Evolutionary conservation across 768 basidiomycete species (phyloP).

Genomic region (Tricholoma flavovirens): DNA sequence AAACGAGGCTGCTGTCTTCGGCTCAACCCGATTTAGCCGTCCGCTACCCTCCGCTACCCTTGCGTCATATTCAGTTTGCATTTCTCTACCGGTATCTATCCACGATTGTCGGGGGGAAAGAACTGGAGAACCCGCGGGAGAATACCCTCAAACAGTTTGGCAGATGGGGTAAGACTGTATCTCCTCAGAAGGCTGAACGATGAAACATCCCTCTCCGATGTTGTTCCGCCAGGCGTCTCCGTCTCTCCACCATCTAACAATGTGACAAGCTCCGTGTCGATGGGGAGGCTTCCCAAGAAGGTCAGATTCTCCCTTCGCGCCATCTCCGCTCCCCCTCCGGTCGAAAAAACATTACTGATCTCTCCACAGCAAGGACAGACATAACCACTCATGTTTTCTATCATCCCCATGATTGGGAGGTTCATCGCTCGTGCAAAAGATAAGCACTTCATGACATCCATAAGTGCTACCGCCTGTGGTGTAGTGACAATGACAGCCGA

Average conservation of each 20-base stretch:
- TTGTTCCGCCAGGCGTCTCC: slow-evolving; percentile 19
- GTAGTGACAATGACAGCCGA: slow-evolving; percentile 93
- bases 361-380: slow-evolving; percentile 97
- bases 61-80: background rate
- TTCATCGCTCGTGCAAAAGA: slow-evolving; percentile 89
- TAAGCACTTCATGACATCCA: slow-evolving; percentile 94
- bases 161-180: slow-evolving; percentile 67
- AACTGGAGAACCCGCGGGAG: slow-evolving; percentile 23
- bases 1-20: slow-evolving; percentile 29
- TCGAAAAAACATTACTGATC: slow-evolving; percentile 90
- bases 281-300: slow-evolving; percentile 86
- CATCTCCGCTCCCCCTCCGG: slow-evolving; percentile 88
- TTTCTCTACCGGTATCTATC: background rate
- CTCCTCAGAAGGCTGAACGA: slow-evolving; percentile 38
- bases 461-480: slow-evolving; percentile 92
- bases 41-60: background rate
- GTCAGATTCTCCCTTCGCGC: slow-evolving; percentile 64
- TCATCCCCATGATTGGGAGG: slow-evolving; percentile 82
- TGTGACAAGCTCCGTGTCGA: slow-evolving; percentile 87
- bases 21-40: background rate
- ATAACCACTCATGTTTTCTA: slow-evolving; percentile 99
- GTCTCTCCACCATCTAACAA: slow-evolving; percentile 66
- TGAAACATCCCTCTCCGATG: slow-evolving; percentile 27
- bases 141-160: slow-evolving; percentile 61
- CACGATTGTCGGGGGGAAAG: background rate